These are phyloP conservation scores for Pseudoneurospora amorphoporcata DNA, from an alignment of 495 filamentous ascomycete species.

Conservation along the genomic window DNA sequence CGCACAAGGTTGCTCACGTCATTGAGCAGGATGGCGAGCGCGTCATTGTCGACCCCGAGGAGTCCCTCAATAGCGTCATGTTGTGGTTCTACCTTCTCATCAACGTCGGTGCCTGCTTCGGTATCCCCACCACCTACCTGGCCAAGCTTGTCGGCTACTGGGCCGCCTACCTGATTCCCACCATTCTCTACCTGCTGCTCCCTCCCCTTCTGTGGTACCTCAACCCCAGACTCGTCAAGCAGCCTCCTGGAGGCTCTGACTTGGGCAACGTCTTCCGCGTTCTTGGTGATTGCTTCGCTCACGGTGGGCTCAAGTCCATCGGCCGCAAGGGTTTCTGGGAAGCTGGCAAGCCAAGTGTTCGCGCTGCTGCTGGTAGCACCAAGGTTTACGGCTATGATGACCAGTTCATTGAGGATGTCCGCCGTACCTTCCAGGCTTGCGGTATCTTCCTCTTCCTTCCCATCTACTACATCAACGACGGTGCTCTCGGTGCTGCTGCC, in stretches of 20 bases:
- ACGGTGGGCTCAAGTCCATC: conserved; percentile 40
- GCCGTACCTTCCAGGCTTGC: conserved; percentile 41
- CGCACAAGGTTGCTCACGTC: conserved; percentile 42
- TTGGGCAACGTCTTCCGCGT: conserved; percentile 45
- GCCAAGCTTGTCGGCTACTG: conserved; percentile 53
- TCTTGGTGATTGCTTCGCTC: conserved; percentile 34
- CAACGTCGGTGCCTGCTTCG: conserved; percentile 60
- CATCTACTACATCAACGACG: conserved; percentile 50
- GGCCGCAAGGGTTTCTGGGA: conserved; percentile 51
- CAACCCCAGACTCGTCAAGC: conserved; percentile 37
- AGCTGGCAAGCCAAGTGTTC: conserved; percentile 43
- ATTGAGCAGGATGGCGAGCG: conserved; percentile 59
- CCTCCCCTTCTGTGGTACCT: conserved; percentile 39
- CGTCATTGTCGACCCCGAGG: conserved; percentile 63
- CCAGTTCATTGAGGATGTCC: conserved; percentile 42
- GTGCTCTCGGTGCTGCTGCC: conserved; percentile 32
- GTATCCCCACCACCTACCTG: conserved; percentile 37
- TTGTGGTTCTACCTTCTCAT: conserved; percentile 60
- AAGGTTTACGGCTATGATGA: conserved; percentile 33
- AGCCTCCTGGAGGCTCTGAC: conserved; percentile 43
- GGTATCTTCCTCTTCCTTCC: conserved; percentile 48
- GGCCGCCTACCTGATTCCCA: conserved; percentile 59
- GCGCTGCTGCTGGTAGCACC: conserved; percentile 36
- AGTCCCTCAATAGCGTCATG: conserved; percentile 62
- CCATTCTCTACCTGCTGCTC: conserved; percentile 45